A percentile compares a stretch with the other conserved stretches of the same genome.
These are phyloP conservation scores for Paramecium octaurelia DNA, from an alignment of 73 alveolate genomes.

Conservation along the genomic window DNA sequence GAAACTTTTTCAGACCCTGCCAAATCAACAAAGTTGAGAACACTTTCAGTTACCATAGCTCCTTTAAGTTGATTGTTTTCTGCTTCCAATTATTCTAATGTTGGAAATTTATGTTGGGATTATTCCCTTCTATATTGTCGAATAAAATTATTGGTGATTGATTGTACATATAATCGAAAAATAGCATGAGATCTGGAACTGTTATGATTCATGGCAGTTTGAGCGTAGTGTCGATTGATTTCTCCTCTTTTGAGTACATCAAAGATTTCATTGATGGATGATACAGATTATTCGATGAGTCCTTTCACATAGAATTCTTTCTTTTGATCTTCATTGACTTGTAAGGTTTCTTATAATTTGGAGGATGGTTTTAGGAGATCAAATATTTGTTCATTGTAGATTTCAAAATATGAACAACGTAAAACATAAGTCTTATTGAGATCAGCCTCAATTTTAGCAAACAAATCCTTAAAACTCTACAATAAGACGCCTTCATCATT, in stretches of 20 bases:
- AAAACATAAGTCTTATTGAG: conserved; percentile 66
- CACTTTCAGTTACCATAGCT: conserved; percentile 49
- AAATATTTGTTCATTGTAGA: conserved; percentile 93
- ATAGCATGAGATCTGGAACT: conserved; percentile 87
- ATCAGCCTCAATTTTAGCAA: conserved; percentile 44
- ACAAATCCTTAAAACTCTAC: conserved; percentile 21
- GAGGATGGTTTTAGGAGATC: conserved; percentile 81
- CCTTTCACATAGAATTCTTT: conserved; percentile 81
- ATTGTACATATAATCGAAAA: conserved; percentile 68
- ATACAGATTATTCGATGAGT: conserved; percentile 73
- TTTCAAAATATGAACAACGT: conserved; percentile 89
- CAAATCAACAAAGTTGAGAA: conserved; percentile 89
- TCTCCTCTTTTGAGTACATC: conserved; percentile 78
- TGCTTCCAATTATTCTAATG: not conserved
- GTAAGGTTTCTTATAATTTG: conserved; percentile 55
- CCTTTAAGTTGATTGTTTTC: not conserved
- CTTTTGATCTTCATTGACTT: conserved; percentile 70
- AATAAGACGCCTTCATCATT: conserved; percentile 54
- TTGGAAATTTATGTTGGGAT: conserved; percentile 28
- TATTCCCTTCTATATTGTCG: conserved; percentile 36
- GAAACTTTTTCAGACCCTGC: conserved; percentile 98
- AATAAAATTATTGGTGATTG: conserved; percentile 9
- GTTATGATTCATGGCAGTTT: conserved; percentile 81
- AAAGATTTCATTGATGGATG: conserved; percentile 74
- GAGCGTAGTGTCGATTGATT: conserved; percentile 77